These are phyloP conservation scores for Penicillium longicatenatum DNA, from an alignment of 495 filamentous ascomycete species.

Conservation along the genomic window DNA sequence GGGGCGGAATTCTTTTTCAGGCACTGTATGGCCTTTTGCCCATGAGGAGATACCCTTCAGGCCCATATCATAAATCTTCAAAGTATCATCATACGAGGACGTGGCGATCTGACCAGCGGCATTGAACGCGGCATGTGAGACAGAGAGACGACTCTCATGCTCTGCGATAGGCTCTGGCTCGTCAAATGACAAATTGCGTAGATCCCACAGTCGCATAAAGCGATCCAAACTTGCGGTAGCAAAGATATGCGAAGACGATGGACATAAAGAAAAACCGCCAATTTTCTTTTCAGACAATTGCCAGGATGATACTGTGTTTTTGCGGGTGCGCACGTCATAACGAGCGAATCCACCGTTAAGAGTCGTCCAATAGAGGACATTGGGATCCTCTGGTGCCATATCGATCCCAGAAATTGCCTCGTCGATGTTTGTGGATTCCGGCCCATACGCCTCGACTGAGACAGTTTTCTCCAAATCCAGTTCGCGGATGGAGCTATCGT, in stretches of 20 bases:
- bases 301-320: slow-evolving; percentile 61
- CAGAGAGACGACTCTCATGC: slow-evolving; percentile 78
- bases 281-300: slow-evolving; percentile 92
- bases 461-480: slow-evolving; percentile 80
- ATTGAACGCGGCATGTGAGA: slow-evolving; percentile 90
- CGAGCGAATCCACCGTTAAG: slow-evolving; percentile 77
- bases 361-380: slow-evolving; percentile 84
- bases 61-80: slow-evolving; percentile 86
- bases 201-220: slow-evolving; percentile 88
- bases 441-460: slow-evolving; percentile 77
- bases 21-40: slow-evolving; percentile 60
- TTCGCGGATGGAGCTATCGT: slow-evolving; percentile 89
- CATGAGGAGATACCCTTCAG: slow-evolving; percentile 59
- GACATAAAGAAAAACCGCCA: slow-evolving; percentile 86
- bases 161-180: slow-evolving; percentile 73
- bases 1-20: slow-evolving; percentile 67
- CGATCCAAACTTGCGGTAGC: slow-evolving; percentile 91
- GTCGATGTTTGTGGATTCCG: slow-evolving; percentile 65
- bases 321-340: slow-evolving; percentile 68
- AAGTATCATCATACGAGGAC: slow-evolving; percentile 88
- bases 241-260: slow-evolving; percentile 74
- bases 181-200: slow-evolving; percentile 70
- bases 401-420: slow-evolving; percentile 81
- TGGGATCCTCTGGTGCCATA: slow-evolving; percentile 66
- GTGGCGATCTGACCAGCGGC: slow-evolving; percentile 81